Conservation (phyloP, 1,284 basidiomycete species). For the Retiboletus fuscus region DNA sequence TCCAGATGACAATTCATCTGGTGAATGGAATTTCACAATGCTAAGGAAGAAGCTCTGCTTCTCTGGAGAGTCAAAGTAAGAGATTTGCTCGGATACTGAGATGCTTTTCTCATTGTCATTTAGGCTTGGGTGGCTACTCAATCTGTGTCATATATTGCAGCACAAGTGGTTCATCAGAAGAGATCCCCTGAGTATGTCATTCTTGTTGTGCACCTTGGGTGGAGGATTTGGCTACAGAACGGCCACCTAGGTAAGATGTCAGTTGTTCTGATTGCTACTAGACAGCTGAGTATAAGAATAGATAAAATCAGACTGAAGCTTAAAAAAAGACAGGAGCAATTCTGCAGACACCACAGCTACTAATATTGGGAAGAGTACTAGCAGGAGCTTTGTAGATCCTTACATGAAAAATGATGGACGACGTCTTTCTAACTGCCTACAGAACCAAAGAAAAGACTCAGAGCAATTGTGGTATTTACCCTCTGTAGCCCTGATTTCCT, state of each 20-base stretch:
- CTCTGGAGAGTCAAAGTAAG: slow-evolving; percentile 32
- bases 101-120: slow-evolving; percentile 4
- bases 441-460: no score
- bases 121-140: slow-evolving; percentile 32
- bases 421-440: no score
- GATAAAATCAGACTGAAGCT: no score
- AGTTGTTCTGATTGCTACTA: slow-evolving; percentile 15
- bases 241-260: slow-evolving; percentile 64
- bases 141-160: slow-evolving; percentile 34
- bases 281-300: no score
- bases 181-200: slow-evolving; percentile 28
- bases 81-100: background rate
- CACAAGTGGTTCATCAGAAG: slow-evolving; percentile 21
- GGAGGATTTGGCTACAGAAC: slow-evolving; percentile 74
- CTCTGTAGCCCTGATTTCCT: background rate
- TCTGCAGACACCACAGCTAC: no score
- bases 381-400: no score
- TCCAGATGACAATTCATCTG: background rate
- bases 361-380: no score
- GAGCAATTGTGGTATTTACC: no score
- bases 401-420: no score
- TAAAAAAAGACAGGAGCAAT: no score
- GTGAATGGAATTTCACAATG: slow-evolving; percentile 26
- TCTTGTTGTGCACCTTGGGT: slow-evolving; percentile 81
- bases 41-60: slow-evolving; percentile 31